phyloP scores from a whole-genome alignment of 106 monocot genomes.

The Triglochin maritima region DNA sequence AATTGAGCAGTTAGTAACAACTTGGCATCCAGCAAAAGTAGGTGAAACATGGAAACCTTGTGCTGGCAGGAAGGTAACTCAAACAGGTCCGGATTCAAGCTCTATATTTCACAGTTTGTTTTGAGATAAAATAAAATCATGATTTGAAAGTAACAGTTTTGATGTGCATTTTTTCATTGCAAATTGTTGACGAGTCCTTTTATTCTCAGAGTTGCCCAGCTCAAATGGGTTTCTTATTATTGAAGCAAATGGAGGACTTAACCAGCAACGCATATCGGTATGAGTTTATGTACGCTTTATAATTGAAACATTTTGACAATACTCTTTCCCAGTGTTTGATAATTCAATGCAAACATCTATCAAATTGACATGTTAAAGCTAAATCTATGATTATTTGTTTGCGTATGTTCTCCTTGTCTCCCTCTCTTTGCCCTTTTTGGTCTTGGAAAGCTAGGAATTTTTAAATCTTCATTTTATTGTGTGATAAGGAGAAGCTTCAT shows the following conservation, averaged over 20 bases:
- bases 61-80: conserved; percentile 32
- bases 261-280: conserved; percentile 96
- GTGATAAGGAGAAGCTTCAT: too few relatives aligned
- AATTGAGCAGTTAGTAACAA: conserved; percentile 45
- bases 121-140: conserved; percentile 4
- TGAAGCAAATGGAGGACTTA: conserved; percentile 97
- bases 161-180: too few relatives aligned
- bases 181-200: not conserved
- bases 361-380: too few relatives aligned
- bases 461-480: too few relatives aligned
- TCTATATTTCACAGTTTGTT: not conserved
- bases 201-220: conserved; percentile 44
- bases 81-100: conserved; percentile 34
- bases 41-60: conserved; percentile 72
- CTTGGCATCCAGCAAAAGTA: conserved; percentile 57
- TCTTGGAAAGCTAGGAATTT: too few relatives aligned
- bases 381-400: not conserved
- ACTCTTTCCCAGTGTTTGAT: not conserved
- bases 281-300: not conserved
- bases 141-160: not conserved
- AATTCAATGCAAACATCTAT: not conserved
- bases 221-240: conserved; percentile 93
- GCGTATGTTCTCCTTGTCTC: too few relatives aligned
- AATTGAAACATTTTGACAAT: not conserved
- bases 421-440: not conserved